Conservation (phyloP, 1,284 basidiomycete species). For the Ustilago lituana region DNA sequence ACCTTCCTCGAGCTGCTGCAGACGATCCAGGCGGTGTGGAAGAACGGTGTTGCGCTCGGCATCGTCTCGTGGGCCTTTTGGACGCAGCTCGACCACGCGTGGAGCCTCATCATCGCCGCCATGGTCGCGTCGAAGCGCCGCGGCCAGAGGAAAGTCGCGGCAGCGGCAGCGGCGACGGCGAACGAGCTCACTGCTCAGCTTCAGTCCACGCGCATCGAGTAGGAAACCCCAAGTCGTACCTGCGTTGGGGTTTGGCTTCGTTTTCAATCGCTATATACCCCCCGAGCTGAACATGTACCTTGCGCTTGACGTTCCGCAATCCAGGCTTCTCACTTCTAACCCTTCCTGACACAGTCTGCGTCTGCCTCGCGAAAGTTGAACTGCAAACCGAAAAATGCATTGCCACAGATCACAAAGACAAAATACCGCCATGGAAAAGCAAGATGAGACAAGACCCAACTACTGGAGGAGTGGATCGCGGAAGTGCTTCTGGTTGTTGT, state of each 20-base stretch:
- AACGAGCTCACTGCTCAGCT: constrained; percentile 16
- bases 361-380: no score
- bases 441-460: not conserved
- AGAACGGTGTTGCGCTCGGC: constrained; percentile 49
- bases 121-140: constrained; percentile 27
- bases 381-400: no score
- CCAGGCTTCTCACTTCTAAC: no score
- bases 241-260: no score
- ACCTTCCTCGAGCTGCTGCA: constrained; percentile 31
- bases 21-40: constrained; percentile 44
- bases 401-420: no score
- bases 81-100: constrained; percentile 37
- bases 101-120: constrained; percentile 34
- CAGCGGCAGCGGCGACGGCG: constrained; percentile 5
- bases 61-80: constrained; percentile 38
- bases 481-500: constrained; percentile 67
- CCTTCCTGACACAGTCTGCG: no score
- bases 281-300: no score
- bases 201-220: constrained; percentile 22
- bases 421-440: not conserved
- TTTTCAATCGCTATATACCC: no score
- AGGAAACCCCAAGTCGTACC: not conserved
- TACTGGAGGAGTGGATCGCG: constrained; percentile 64
- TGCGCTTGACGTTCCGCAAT: no score
- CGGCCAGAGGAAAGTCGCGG: not conserved